These are phyloP conservation scores for Samsoniella hepiali DNA, from an alignment of 2,329 filamentous ascomycete genomes.

Conservation along the genomic window DNA sequence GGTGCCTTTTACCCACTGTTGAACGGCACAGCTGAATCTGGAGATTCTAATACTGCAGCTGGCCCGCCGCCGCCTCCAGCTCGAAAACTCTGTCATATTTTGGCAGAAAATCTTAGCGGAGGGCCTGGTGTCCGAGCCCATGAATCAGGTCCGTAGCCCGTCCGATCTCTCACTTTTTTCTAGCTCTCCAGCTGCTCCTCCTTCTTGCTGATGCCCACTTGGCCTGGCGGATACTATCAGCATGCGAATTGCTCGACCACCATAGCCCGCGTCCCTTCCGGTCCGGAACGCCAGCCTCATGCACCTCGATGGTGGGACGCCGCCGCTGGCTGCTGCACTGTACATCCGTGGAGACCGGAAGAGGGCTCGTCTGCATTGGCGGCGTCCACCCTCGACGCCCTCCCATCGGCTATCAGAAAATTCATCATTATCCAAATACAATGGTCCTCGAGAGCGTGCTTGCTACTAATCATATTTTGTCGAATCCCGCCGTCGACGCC, in stretches of 20 bases:
- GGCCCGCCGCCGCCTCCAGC: neutral
- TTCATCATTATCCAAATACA: neutral
- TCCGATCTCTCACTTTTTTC: constrained; percentile 4
- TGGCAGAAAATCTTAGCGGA: neutral
- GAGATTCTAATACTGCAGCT: constrained; percentile 8
- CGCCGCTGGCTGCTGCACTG: neutral
- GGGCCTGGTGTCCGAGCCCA: neutral
- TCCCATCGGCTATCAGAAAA: neutral
- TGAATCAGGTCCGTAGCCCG: constrained; percentile 16
- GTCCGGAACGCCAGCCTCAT: constrained; percentile 9
- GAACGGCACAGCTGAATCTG: constrained; percentile 2
- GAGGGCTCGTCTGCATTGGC: neutral
- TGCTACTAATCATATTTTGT: neutral
- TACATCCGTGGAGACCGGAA: constrained; percentile 9
- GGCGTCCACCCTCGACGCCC: neutral
- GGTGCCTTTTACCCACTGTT: neutral
- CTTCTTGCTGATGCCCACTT: neutral
- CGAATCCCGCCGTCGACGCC: neutral
- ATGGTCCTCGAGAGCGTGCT: neutral
- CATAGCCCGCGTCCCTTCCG: neutral
- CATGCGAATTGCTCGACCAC: neutral
- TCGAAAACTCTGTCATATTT: constrained; percentile 10
- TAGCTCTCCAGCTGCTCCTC: neutral
- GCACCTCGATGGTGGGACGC: neutral
- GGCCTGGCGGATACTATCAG: neutral